These are phyloP conservation scores for Raphanus raphanistrum DNA, from an alignment of 345 rosid genomes.

Conservation along the genomic window DNA sequence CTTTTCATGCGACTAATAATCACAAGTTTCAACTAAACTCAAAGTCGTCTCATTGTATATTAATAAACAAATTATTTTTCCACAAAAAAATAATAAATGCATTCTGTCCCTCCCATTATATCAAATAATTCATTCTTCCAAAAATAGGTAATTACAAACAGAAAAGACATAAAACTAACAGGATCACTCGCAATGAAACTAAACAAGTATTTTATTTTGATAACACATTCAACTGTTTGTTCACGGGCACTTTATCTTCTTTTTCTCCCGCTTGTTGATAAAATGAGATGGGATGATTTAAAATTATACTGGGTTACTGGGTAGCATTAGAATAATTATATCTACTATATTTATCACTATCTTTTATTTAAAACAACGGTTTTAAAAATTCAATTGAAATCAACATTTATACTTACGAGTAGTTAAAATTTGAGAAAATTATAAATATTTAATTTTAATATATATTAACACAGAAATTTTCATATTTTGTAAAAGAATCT, in stretches of 20 bases:
- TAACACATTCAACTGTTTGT: conserved; percentile 23
- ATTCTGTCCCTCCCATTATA: background rate
- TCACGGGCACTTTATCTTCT: conserved; percentile 28
- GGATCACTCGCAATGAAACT: background rate
- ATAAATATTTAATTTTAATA: too few species aligned
- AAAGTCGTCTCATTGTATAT: conserved; percentile 27
- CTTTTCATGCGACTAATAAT: conserved; percentile 38
- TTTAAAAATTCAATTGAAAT: too few species aligned
- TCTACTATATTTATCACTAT: too few species aligned
- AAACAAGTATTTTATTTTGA: background rate
- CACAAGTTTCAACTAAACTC: conserved; percentile 33
- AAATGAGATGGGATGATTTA: too few species aligned
- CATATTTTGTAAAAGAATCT: too few species aligned
- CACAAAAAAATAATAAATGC: background rate
- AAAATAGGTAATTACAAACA: conserved; percentile 17
- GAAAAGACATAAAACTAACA: conserved; percentile 15
- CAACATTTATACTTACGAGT: too few species aligned
- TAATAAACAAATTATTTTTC: background rate
- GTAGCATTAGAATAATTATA: too few species aligned
- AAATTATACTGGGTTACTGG: too few species aligned
- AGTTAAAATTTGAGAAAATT: too few species aligned
- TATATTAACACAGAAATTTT: too few species aligned
- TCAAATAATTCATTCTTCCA: background rate
- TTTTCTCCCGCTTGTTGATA: conserved; percentile 6
- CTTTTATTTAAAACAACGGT: too few species aligned